phyloP scores from a whole-genome alignment of 208 protist species.

The Crithidia fasciculata region DNA sequence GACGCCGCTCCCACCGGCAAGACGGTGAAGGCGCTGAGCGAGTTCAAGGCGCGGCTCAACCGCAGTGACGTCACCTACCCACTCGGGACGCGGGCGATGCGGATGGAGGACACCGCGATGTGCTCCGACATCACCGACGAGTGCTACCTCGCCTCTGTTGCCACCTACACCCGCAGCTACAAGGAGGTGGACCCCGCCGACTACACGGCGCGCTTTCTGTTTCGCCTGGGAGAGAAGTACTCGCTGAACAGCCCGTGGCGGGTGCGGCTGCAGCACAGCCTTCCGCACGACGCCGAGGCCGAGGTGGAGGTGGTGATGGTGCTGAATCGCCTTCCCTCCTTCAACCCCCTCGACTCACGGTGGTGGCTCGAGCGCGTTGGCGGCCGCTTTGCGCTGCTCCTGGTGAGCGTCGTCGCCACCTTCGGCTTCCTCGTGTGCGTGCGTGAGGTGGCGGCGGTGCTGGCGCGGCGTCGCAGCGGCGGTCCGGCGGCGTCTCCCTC shows the following conservation, averaged over 20 bases:
- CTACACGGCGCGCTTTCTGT: constrained; percentile 29
- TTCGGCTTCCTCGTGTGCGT: constrained; percentile 24
- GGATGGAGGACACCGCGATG: constrained; percentile 29
- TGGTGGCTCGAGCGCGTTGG: constrained; percentile 31
- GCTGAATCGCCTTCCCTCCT: constrained; percentile 15
- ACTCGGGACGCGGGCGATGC: constrained; percentile 4
- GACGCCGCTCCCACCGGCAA: constrained; percentile 14
- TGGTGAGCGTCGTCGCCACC: background rate
- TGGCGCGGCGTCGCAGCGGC: constrained; percentile 8
- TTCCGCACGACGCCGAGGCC: constrained; percentile 31
- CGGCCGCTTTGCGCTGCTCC: constrained; percentile 27
- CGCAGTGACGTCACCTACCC: constrained; percentile 29
- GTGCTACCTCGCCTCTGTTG: constrained; percentile 26
- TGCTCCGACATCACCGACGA: constrained; percentile 36
- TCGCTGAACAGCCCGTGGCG: constrained; percentile 21
- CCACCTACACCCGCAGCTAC: constrained; percentile 37
- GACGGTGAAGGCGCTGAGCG: constrained; percentile 18
- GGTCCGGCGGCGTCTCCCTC: background rate
- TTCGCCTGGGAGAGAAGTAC: constrained; percentile 29
- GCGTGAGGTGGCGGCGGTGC: constrained; percentile 14
- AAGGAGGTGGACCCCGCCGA: constrained; percentile 28
- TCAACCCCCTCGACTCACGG: constrained; percentile 25
- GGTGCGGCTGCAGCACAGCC: constrained; percentile 21
- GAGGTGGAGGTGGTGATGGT: constrained; percentile 31
- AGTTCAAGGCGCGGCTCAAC: constrained; percentile 24